phyloP scores from a whole-genome alignment of 768 basidiomycete genomes.

The Boletus barrowsii region DNA sequence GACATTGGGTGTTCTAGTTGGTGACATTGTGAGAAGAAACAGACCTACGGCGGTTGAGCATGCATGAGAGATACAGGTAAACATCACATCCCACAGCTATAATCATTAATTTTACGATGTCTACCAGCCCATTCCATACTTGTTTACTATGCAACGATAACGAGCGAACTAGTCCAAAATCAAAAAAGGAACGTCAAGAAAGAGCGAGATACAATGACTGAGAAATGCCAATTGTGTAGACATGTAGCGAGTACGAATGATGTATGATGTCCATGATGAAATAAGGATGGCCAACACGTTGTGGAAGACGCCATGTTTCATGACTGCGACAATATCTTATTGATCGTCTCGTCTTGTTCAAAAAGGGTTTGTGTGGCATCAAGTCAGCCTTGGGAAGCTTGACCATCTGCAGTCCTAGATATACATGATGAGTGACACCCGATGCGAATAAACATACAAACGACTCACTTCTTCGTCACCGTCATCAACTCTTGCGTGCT shows the following conservation, averaged over 20 bases:
- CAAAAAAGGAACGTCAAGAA: neutral
- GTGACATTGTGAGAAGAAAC: too few relatives aligned
- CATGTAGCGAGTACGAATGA: neutral
- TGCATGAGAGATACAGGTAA: too few relatives aligned
- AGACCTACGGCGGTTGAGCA: too few relatives aligned
- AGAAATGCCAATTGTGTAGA: neutral
- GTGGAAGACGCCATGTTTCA: slow-evolving; percentile 43
- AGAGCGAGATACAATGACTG: slow-evolving; percentile 1
- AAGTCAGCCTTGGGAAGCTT: too few relatives aligned
- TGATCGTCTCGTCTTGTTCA: slow-evolving; percentile 95
- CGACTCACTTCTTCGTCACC: slow-evolving; percentile 87
- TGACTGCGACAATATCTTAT: slow-evolving; percentile 84
- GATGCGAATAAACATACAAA: neutral
- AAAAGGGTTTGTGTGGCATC: slow-evolving; percentile 77
- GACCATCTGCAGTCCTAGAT: slow-evolving; percentile 74
- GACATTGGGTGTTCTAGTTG: too few relatives aligned
- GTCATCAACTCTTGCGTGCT: slow-evolving; percentile 94
- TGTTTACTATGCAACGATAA: neutral
- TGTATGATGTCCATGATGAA: neutral
- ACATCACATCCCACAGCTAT: too few relatives aligned
- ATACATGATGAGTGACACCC: neutral
- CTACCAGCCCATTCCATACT: neutral
- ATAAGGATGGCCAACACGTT: neutral
- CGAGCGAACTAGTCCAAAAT: neutral
- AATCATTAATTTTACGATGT: neutral